Evolutionary conservation across 139 green algal species (phyloP), one percentile per base, ranked within the genome.

Genomic region (Chlorella sp.): DNA sequence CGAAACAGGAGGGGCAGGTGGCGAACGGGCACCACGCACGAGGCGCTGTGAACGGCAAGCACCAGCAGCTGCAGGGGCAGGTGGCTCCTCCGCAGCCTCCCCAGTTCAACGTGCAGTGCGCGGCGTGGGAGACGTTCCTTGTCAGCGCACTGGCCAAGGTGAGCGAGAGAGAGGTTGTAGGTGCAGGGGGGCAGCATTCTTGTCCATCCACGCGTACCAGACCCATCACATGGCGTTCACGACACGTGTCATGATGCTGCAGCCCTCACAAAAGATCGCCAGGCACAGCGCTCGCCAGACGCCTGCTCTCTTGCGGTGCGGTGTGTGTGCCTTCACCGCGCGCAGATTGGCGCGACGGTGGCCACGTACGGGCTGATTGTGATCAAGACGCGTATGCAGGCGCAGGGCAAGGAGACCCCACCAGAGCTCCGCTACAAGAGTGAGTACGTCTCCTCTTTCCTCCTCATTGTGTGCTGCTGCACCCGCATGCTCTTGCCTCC

Each of bases 341-440:
- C 30, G 35, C 67, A 72, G 69, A 65, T 84, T 62, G 88, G 87
- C 1, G 93, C 93, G 20, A 97, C 94, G 3, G 34, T 97, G 20
- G 68, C 90, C 14, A 97, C 94, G 0, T 98, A 97, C 83, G 93
- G 93, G 1, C 77, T 98, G 76, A 86, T 97, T 33, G 88, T 96
- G 36, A 84, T 98, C 66, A 98, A 98, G 87, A 85, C 82, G 29
- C 78, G 91, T 3, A 83, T 96, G 83, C 88, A 93, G 69, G 80
- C 75, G 2, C 32, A 63, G 1, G 31, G 55, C 32, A 67, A 72
- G 79, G 73, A 83, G 49, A 78, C 59, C 31, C 49, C 49, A 70
- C 50, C 62, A 76, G 72, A 82, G 50, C 64, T 74, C 29, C 75
- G 77, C 51, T 81, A 72, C 67, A 72, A 63, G 5, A 49, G 67